Base-by-base conservation (phyloP, 78 protist species). In the Ministeria vibrans region DNA sequence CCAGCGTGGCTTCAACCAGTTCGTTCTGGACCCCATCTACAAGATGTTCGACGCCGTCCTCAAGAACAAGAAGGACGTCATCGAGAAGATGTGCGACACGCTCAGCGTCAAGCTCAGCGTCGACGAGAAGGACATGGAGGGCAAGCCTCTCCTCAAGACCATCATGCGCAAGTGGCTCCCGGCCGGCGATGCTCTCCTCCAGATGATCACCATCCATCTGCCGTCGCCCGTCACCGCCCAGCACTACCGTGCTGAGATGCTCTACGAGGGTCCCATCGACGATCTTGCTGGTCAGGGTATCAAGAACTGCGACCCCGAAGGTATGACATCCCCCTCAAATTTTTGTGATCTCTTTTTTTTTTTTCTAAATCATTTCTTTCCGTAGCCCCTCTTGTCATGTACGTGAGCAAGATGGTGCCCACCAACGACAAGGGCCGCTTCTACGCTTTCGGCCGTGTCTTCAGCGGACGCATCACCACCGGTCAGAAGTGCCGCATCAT, bases 381-480 rank as follows among this genome's bases (percentile, higher is more conserved):
- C n/a, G n/a, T n/a, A n/a, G n/a, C n/a, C n/a, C 99, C 99, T 23
- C 88, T 97, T 44, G 82, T 95, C 92, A 78, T 97, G 93, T 99
- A 97, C 96, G 92, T 97, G 75, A 90, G 98, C 80, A 97, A 99
- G 96, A 96, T 99, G 99, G 96, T 99, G 42, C 99, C 99, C 70
- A 72, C 77, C 63, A 44, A 87, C 42, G 98, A 95, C 90, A 93
- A 90, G 83, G 96, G 98, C 46, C 94, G 99, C 76, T 97, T 99
- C 99, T 91, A 83, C 88, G 99, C 99, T 55, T 96, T 98, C 91
- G 99, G 99, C 75, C 98, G 99, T 88, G 99, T 98, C 71, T 98
- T 96, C 95, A 87, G 99, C 6, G 99, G 99, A 36, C 85, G 84
- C 44, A 84, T 95, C 79, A 62, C 85, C 79, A 91, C 99, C 39